Conservation (phyloP, 2,329 filamentous ascomycete genomes). For the Tympanopsis confertula region DNA sequence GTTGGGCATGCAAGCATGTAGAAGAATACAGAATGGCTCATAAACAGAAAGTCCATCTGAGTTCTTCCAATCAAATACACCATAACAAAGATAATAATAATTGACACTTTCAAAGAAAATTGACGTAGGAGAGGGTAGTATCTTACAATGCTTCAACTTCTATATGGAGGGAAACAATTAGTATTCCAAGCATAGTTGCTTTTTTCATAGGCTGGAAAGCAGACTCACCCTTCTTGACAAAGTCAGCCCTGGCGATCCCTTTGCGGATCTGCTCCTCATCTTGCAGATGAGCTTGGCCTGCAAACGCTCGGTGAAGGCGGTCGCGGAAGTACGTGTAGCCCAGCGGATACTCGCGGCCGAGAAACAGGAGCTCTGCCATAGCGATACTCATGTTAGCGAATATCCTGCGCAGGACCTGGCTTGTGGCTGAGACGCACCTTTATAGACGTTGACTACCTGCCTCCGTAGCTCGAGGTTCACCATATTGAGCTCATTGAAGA, state of each 20-base stretch:
- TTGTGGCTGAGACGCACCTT: constrained; percentile 43
- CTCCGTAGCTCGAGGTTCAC: constrained; percentile 50
- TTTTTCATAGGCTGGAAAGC: constrained; percentile 1
- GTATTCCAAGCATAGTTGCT: not conserved
- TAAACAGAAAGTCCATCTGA: constrained; percentile 6
- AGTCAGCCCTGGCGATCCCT: constrained; percentile 69
- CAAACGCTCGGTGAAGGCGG: constrained; percentile 76
- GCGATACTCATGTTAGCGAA: constrained; percentile 1
- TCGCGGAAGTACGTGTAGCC: constrained; percentile 75
- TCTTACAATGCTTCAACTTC: constrained; percentile 88
- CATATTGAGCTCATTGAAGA: constrained; percentile 11
- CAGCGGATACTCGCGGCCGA: constrained; percentile 77
- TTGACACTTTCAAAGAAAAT: not conserved
- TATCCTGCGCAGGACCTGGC: not conserved
- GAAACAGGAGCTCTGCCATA: constrained; percentile 62
- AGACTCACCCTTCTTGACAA: constrained; percentile 74
- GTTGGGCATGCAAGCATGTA: constrained; percentile 3
- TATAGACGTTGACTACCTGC: constrained; percentile 79
- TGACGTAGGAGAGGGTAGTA: not conserved
- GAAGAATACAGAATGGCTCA: constrained; percentile 10
- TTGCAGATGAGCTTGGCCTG: constrained; percentile 55
- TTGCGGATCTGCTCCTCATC: constrained; percentile 66
- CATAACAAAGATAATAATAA: constrained; percentile 2
- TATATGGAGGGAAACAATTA: constrained; percentile 18
- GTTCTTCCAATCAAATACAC: constrained; percentile 9